Evolutionary conservation across 2,329 filamentous ascomycete genomes (phyloP).

Genomic region (Rasamsonia emersonii): DNA sequence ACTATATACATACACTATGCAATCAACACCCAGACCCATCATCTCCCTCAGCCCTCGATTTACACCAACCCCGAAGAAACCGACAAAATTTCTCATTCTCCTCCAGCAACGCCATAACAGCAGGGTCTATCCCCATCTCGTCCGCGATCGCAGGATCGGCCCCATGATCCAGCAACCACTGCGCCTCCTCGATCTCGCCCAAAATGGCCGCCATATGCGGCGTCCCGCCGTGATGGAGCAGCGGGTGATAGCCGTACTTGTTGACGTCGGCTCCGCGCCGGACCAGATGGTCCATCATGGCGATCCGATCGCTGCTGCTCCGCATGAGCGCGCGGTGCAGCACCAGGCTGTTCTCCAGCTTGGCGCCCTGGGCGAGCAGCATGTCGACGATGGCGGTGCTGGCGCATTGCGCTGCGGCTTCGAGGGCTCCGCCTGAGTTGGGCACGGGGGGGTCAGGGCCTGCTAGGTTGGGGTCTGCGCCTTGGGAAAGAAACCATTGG

Average conservation of each 20-base stretch:
- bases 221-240: neutral
- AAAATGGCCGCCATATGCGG: neutral
- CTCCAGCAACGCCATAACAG: too few relatives aligned
- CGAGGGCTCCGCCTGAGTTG: neutral
- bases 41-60: too few relatives aligned
- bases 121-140: neutral
- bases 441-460: neutral
- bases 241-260: neutral
- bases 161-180: neutral
- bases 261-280: neutral
- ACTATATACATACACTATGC: too few relatives aligned
- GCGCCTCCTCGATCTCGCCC: neutral
- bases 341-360: conserved; percentile 1
- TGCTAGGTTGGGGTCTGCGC: neutral
- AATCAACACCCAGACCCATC: too few relatives aligned
- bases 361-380: neutral
- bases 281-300: conserved; percentile 1
- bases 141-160: neutral
- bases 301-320: neutral
- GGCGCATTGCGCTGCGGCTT: neutral
- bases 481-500: conserved; percentile 1
- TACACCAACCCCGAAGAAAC: too few relatives aligned
- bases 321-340: neutral
- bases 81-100: too few relatives aligned
- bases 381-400: conserved; percentile 1